phyloP scores from a whole-genome alignment of 495 filamentous ascomycete species.

The Terfezia claveryi region DNA sequence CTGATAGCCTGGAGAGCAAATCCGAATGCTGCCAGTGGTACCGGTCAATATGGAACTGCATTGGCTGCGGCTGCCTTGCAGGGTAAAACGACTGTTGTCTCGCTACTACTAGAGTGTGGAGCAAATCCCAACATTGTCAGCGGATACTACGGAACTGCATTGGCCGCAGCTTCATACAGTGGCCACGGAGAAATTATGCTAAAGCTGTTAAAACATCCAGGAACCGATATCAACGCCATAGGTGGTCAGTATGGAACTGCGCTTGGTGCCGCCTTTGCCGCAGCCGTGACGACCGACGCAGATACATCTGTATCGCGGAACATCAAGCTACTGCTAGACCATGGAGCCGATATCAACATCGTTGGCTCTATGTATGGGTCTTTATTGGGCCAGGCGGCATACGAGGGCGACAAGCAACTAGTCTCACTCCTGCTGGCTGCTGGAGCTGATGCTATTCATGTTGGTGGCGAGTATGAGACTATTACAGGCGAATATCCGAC shows the following conservation, averaged over 20 bases:
- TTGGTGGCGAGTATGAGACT: conserved; percentile 9
- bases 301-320: too few relatives aligned
- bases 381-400: conserved; percentile 10
- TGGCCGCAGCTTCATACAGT: too few relatives aligned
- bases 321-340: conserved; percentile 9
- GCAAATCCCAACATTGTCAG: conserved; percentile 8
- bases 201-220: conserved; percentile 10
- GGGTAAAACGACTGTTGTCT: background rate
- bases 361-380: conserved; percentile 3
- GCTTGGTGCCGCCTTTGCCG: conserved; percentile 6
- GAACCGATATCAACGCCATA: conserved; percentile 14
- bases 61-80: conserved; percentile 8
- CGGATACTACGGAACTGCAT: too few relatives aligned
- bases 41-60: conserved; percentile 6
- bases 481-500: conserved; percentile 3
- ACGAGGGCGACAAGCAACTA: background rate
- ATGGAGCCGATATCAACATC: background rate
- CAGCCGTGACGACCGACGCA: too few relatives aligned
- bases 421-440: conserved; percentile 8
- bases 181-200: too few relatives aligned
- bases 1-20: conserved; percentile 14
- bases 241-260: conserved; percentile 9
- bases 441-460: conserved; percentile 12
- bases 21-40: conserved; percentile 6
- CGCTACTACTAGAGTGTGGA: conserved; percentile 10